Conservation (phyloP, 768 basidiomycete species). For the Suillus cothurnatus region DNA sequence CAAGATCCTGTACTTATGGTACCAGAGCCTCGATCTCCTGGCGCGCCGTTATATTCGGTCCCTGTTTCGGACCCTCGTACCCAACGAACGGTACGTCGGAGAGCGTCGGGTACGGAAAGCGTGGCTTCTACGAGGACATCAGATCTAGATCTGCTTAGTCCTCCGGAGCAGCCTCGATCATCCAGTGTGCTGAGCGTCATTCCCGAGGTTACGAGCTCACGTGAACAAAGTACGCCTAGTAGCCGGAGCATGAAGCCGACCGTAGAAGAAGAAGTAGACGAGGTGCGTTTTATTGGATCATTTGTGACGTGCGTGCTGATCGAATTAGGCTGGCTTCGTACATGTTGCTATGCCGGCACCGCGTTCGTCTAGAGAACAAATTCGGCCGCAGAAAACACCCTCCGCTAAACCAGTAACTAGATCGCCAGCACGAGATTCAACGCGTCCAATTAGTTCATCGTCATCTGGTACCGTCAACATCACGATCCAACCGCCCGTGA, state of each 20-base stretch:
- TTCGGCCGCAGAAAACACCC: background rate
- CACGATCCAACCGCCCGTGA: conserved; percentile 35
- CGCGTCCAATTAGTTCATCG: conserved; percentile 29
- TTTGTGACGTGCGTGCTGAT: background rate
- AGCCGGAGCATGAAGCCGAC: conserved; percentile 36
- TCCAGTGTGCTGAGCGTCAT: conserved; percentile 53
- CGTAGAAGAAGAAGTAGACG: conserved; percentile 38
- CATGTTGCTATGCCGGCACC: conserved; percentile 37
- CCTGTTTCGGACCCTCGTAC: conserved; percentile 20
- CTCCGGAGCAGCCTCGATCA: conserved; percentile 37
- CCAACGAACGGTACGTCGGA: conserved; percentile 41
- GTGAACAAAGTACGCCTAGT: conserved; percentile 27
- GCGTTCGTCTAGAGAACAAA: conserved; percentile 27
- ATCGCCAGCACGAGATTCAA: conserved; percentile 14
- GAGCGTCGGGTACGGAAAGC: conserved; percentile 52
- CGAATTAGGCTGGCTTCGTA: conserved; percentile 33
- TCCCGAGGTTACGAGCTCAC: conserved; percentile 51
- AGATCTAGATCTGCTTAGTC: conserved; percentile 53
- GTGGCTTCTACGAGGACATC: conserved; percentile 50
- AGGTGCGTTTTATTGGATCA: conserved; percentile 24
- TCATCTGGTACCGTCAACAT: conserved; percentile 35
- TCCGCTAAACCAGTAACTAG: background rate
- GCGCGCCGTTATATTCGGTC: conserved; percentile 17
- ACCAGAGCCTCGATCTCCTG: conserved; percentile 34
- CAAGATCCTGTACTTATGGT: conserved; percentile 34